Evolutionary conservation across 2,329 filamentous ascomycete species (phyloP).

Genomic region (Exophiala sp.): DNA sequence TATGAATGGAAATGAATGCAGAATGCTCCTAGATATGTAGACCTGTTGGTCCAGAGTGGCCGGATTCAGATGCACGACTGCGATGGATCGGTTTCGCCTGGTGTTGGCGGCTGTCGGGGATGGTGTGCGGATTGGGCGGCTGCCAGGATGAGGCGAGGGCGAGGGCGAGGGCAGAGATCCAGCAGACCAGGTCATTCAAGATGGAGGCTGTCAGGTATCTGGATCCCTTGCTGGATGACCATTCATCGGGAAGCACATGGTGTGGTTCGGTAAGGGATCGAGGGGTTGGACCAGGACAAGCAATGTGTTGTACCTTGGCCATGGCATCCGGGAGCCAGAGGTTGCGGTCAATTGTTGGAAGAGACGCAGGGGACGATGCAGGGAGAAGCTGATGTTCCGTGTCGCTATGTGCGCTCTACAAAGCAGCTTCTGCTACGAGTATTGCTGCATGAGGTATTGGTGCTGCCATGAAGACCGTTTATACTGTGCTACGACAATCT

Average conservation of each 20-base stretch:
- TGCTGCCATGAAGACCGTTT: no score
- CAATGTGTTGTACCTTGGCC: no score
- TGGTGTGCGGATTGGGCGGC: slow-evolving; percentile 20
- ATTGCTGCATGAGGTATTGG: no score
- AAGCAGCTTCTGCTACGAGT: no score
- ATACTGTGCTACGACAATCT: no score
- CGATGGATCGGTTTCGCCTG: slow-evolving; percentile 18
- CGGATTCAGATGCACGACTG: slow-evolving; percentile 5
- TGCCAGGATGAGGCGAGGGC: background rate
- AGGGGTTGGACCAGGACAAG: background rate
- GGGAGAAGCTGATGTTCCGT: background rate
- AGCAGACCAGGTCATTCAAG: background rate
- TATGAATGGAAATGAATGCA: slow-evolving; percentile 15
- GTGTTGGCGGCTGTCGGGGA: slow-evolving; percentile 19
- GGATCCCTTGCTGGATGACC: background rate
- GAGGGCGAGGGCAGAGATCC: background rate
- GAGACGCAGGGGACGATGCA: background rate
- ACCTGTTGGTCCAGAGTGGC: slow-evolving; percentile 11
- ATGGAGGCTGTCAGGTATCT: background rate
- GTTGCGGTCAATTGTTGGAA: background rate
- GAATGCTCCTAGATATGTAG: slow-evolving; percentile 11
- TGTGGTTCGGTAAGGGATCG: background rate
- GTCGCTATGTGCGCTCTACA: background rate
- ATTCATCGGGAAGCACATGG: background rate
- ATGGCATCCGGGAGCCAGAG: no score